Evolutionary conservation across 495 filamentous ascomycete genomes (phyloP).

Genomic region (Penicillium soppii): DNA sequence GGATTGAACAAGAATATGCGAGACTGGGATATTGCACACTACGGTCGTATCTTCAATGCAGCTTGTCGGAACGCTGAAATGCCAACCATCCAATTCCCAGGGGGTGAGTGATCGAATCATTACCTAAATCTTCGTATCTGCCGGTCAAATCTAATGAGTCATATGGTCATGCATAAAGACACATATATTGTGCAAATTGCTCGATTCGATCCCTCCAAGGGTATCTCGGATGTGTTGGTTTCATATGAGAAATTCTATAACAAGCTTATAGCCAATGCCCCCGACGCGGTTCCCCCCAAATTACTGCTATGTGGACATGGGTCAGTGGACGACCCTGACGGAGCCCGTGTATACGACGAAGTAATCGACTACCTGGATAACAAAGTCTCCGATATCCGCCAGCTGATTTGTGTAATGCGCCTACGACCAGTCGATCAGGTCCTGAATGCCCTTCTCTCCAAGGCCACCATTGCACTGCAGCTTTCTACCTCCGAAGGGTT

Average conservation of each 20-base stretch:
- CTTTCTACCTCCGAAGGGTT: conserved; percentile 84
- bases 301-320: conserved; percentile 77
- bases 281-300: conserved; percentile 59
- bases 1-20: conserved; percentile 79
- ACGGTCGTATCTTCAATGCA: conserved; percentile 71
- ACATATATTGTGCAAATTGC: conserved; percentile 82
- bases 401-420: conserved; percentile 72
- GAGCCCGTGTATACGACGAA: conserved; percentile 67
- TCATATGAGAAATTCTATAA: conserved; percentile 73
- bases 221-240: conserved; percentile 76
- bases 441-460: conserved; percentile 76
- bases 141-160: no score
- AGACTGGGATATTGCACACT: conserved; percentile 73
- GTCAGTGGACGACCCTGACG: conserved; percentile 85
- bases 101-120: conserved; percentile 37
- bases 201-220: conserved; percentile 85
- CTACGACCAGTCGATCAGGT: conserved; percentile 77
- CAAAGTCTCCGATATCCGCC: conserved; percentile 46
- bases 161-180: no score
- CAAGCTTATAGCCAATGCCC: conserved; percentile 46
- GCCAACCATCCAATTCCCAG: conserved; percentile 66
- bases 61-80: conserved; percentile 55
- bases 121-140: no score
- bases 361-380: conserved; percentile 65
- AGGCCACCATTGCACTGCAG: conserved; percentile 72